These are phyloP conservation scores for Gaillardinia entomophila DNA, from an alignment of 805 yeast genomes.

Conservation along the genomic window DNA sequence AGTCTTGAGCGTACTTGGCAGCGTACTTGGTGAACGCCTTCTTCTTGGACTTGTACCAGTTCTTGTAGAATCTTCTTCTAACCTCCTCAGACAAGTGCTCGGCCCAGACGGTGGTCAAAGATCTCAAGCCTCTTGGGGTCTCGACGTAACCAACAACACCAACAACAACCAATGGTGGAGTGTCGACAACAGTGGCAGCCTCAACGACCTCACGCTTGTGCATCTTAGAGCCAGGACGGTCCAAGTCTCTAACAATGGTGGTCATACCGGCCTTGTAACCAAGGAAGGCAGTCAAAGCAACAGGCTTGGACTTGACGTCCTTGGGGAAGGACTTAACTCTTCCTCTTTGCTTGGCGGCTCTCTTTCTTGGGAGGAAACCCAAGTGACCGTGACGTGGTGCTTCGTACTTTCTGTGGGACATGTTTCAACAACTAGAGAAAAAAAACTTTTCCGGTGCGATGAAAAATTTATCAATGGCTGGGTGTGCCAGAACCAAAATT, in stretches of 20 bases:
- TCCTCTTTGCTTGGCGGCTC: conserved; percentile 98
- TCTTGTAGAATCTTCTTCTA: conserved; percentile 99
- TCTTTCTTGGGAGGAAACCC: conserved; percentile 99
- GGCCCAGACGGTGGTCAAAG: conserved; percentile 99
- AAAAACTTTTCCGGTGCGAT: conserved; percentile 4
- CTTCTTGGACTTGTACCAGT: conserved; percentile 99
- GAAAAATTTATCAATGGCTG: background rate
- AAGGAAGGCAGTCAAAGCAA: conserved; percentile 97
- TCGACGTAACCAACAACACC: conserved; percentile 99
- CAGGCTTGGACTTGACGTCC: conserved; percentile 97
- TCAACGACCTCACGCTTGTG: conserved; percentile 99
- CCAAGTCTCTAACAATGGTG: conserved; percentile 99
- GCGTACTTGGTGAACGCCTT: conserved; percentile 99
- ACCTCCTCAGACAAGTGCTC: conserved; percentile 99
- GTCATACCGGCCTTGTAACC: conserved; percentile 99
- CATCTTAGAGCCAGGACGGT: conserved; percentile 99
- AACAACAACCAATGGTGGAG: conserved; percentile 97
- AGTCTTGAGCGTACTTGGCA: conserved; percentile 92
- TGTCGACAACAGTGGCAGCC: conserved; percentile 98
- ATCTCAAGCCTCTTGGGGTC: conserved; percentile 99
- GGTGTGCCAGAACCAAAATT: no score
- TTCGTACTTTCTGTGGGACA: conserved; percentile 99
- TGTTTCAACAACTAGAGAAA: conserved; percentile 32
- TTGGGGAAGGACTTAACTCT: conserved; percentile 99
- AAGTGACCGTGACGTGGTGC: conserved; percentile 99